Evolutionary conservation across 768 basidiomycete species (phyloP).

Genomic region (Erythrobasidium yunnanense): DNA sequence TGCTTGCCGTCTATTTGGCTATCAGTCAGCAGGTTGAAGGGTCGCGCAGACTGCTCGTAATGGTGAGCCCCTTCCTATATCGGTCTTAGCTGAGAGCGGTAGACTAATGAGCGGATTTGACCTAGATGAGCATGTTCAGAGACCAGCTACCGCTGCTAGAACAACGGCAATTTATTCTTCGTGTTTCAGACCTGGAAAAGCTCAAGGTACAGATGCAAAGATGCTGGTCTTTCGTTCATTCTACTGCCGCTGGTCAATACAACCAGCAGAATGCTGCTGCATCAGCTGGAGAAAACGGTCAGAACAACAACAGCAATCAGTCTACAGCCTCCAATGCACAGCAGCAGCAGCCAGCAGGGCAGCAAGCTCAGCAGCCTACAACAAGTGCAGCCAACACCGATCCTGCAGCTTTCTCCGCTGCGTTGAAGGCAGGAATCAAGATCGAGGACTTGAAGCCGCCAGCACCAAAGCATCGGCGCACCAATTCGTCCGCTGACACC

Average conservation of each 20-base stretch:
- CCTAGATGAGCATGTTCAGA: conserved; percentile 32
- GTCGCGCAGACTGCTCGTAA: conserved; percentile 28
- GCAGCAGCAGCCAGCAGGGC: not conserved
- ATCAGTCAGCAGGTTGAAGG: conserved; percentile 28
- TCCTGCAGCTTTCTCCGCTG: not conserved
- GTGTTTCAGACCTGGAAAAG: conserved; percentile 27
- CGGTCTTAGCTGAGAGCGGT: not conserved
- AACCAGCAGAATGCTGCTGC: too few species aligned
- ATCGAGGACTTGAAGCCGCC: conserved; percentile 36
- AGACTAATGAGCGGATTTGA: not conserved
- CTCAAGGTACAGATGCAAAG: conserved; percentile 34
- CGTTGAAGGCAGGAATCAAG: conserved; percentile 26
- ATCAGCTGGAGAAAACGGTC: too few species aligned
- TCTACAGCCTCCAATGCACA: too few species aligned
- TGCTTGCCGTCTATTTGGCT: conserved; percentile 34
- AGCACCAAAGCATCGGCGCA: conserved; percentile 31
- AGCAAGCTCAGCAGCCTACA: conserved; percentile 8
- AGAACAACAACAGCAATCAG: too few species aligned
- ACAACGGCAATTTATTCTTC: conserved; percentile 31
- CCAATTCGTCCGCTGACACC: conserved; percentile 23
- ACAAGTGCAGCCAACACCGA: conserved; percentile 12
- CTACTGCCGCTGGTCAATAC: conserved; percentile 8
- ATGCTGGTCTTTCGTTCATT: conserved; percentile 33
- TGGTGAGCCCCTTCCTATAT: conserved; percentile 24
- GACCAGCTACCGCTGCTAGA: conserved; percentile 31